These are phyloP conservation scores for Opeltia flavorubescens DNA, from an alignment of 495 filamentous ascomycete species.

Conservation along the genomic window DNA sequence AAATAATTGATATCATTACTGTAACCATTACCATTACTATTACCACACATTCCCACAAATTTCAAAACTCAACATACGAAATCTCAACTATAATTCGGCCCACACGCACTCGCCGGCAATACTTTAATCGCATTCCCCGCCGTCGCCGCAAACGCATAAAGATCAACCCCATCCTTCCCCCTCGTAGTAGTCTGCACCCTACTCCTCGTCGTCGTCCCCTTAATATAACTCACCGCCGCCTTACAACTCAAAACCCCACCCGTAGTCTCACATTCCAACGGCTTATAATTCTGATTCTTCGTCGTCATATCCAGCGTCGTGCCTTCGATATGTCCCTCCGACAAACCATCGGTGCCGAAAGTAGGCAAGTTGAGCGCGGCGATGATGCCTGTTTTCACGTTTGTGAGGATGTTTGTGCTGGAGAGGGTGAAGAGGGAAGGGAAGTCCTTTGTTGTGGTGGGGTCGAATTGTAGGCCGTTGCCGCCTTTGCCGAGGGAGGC, in stretches of 20 bases:
- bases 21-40: too few species aligned
- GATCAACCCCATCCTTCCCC: neutral
- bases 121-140: neutral
- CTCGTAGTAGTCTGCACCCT: neutral
- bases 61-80: too few species aligned
- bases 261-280: neutral
- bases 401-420: neutral
- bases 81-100: constrained; percentile 1
- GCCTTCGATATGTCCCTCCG: neutral
- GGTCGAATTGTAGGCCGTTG: neutral
- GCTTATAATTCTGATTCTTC: neutral
- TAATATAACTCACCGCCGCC: neutral
- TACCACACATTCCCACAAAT: too few species aligned
- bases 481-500: neutral
- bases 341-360: neutral
- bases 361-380: neutral
- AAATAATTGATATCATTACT: too few species aligned
- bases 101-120: neutral
- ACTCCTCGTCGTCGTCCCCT: neutral
- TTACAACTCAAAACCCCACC: neutral
- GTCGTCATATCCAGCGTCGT: neutral
- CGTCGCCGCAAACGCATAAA: neutral
- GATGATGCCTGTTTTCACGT: neutral
- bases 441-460: neutral
- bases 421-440: neutral